Base-by-base conservation (phyloP, 2,329 filamentous ascomycete species). In the Elsinoe ampelina region DNA sequence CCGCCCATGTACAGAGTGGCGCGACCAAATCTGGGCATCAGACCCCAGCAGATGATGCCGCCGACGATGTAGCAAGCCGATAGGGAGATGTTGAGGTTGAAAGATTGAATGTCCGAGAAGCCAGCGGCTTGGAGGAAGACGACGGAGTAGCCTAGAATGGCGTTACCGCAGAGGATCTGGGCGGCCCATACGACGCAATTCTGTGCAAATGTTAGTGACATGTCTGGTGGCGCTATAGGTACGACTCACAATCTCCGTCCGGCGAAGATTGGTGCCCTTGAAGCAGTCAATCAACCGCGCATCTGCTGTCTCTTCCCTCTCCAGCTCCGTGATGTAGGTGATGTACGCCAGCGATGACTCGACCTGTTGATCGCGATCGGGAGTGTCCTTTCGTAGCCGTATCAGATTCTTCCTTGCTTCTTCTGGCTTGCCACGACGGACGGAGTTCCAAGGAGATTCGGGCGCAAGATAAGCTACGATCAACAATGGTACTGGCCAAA, bases 241-340 rank as follows among this genome's bases (percentile, higher is more conserved):
- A 60, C 5, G 2, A 45, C 41, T 45, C 19, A 45, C 41, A 12
- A 71, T 68, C 57, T 71, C 68, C 7, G 69, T 72, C 8, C 70
- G 66, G 7, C 69, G 67, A 38, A 63, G 68, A 63, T 80, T 77
- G 39, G 72, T 75, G 22, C 77, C 77, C 58, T 73, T 76, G 65
- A 71, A 77, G 20, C 80, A 68, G 58, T 80, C 78, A 5, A 74
- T 1, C 20, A 71, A 68, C 60, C 47, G 35, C 5, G 50, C 57
- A 17, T 43, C 50, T 8, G 35, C 57, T 1, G 57, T 58, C 51
- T 58, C 57, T 35, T 39, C 51, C 61, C 71, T 71, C 69, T 80
- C 78, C 26, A 80, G 71, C 52, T 79, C 76, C 57, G 79, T 68
- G 2, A 70, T 72, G 38, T 68, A 63, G 5, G 61, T 59, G 32